Evolutionary conservation across 768 basidiomycete genomes (phyloP).

Genomic region (Rhodocollybia butyracea): DNA sequence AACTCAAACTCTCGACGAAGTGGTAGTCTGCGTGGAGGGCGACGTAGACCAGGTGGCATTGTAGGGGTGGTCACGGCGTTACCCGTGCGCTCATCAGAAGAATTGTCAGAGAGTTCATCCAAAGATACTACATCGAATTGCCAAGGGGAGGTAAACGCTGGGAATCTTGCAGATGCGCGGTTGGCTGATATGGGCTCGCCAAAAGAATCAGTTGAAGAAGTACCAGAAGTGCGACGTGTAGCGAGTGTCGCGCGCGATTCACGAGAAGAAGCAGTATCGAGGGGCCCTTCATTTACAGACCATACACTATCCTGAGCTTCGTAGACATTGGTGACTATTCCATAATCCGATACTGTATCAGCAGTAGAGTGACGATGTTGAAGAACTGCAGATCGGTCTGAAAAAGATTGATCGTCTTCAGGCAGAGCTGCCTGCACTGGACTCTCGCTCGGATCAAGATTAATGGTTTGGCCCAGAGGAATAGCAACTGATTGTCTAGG

Average conservation of each 20-base stretch:
- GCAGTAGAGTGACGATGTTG: conserved; percentile 1
- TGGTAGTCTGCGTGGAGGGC: conserved; percentile 38
- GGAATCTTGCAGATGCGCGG: conserved; percentile 34
- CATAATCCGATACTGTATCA: neutral
- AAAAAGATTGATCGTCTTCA: neutral
- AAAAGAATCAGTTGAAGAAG: conserved; percentile 51
- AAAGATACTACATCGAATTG: conserved; percentile 72
- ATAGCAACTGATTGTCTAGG: neutral
- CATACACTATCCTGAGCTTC: neutral
- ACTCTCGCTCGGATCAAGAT: no score
- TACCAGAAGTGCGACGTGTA: conserved; percentile 30
- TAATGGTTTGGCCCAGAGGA: no score
- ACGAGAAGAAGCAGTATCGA: neutral
- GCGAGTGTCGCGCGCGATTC: conserved; percentile 19
- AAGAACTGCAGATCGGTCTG: conserved; percentile 4
- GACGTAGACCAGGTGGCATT: conserved; percentile 1
- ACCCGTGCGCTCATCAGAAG: conserved; percentile 41
- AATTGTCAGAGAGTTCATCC: conserved; percentile 78
- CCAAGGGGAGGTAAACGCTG: conserved; percentile 44
- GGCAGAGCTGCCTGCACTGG: neutral
- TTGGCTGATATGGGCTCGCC: conserved; percentile 34
- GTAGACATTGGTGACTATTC: neutral
- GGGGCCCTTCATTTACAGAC: neutral
- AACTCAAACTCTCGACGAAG: conserved; percentile 81
- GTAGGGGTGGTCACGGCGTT: conserved; percentile 29